phyloP scores from a whole-genome alignment of 371 early-diverging fungal genomes.

The Lichtheimia ornata region DNA sequence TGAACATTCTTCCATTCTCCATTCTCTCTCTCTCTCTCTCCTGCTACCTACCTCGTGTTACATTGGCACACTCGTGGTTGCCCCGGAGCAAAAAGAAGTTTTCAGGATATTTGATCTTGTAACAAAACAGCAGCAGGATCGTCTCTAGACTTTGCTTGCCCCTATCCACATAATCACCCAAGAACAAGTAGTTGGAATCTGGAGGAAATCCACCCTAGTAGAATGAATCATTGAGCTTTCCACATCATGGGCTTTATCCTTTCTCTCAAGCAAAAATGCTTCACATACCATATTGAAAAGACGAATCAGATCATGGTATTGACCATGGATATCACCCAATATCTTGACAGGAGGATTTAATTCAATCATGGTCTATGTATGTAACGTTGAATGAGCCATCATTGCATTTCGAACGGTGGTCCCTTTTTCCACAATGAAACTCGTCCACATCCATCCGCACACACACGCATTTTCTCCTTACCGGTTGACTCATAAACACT shows the following conservation, averaged over 20 bases:
- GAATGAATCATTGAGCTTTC: background rate
- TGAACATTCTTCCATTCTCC: background rate
- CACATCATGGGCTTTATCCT: background rate
- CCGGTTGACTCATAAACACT: slow-evolving; percentile 86
- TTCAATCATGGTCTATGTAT: slow-evolving; percentile 78
- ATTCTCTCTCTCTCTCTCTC: background rate
- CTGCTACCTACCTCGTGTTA: slow-evolving; percentile 71
- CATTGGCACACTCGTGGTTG: slow-evolving; percentile 96
- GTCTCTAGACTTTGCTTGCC: slow-evolving; percentile 97
- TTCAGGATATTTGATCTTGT: slow-evolving; percentile 95
- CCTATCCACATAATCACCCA: slow-evolving; percentile 98
- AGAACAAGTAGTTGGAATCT: slow-evolving; percentile 88
- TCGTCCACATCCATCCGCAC: background rate
- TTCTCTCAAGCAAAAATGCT: slow-evolving; percentile 3
- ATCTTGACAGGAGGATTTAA: slow-evolving; percentile 93
- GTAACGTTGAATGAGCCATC: too few relatives aligned
- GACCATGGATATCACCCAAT: slow-evolving; percentile 94
- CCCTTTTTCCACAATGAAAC: background rate
- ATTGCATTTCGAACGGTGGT: too few relatives aligned
- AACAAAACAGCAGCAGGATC: slow-evolving; percentile 87
- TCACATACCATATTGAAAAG: slow-evolving; percentile 74
- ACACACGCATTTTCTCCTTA: slow-evolving; percentile 7
- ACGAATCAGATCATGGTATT: slow-evolving; percentile 85
- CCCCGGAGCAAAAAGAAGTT: slow-evolving; percentile 95
- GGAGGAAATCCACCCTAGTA: slow-evolving; percentile 80